These are phyloP conservation scores for Fremontodendron californicum DNA, from an alignment of 345 rosid species.

Conservation along the genomic window DNA sequence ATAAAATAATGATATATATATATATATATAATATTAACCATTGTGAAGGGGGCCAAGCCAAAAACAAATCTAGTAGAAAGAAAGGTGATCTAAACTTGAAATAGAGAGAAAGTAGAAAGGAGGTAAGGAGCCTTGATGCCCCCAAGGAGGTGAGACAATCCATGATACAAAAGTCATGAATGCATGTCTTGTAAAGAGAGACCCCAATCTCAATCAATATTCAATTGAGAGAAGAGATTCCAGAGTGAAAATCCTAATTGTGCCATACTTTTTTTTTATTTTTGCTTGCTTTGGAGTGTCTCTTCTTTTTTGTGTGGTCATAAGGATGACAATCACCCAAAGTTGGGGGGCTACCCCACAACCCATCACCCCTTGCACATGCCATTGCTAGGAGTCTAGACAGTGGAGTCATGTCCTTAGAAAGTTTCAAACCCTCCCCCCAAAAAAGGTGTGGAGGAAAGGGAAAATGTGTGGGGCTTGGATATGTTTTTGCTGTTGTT, in stretches of 20 bases:
- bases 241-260: constrained; percentile 15
- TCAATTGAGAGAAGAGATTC: constrained; percentile 17
- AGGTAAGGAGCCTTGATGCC: background rate
- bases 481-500: constrained; percentile 3
- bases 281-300: background rate
- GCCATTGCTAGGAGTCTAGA: constrained; percentile 20
- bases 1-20: too few species aligned
- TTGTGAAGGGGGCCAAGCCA: too few species aligned
- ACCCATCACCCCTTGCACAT: constrained; percentile 44
- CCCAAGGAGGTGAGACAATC: constrained; percentile 39
- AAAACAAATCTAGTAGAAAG: too few species aligned
- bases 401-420: constrained; percentile 41
- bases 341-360: constrained; percentile 23
- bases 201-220: constrained; percentile 43
- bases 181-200: constrained; percentile 54
- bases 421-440: too few species aligned
- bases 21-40: too few species aligned
- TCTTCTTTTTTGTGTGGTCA: background rate
- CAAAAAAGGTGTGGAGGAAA: background rate
- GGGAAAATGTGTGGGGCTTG: background rate
- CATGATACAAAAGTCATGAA: constrained; percentile 60
- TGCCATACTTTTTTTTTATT: background rate
- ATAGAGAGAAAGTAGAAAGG: background rate
- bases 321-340: constrained; percentile 25
- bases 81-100: background rate